A percentile compares a stretch with the other conserved stretches of the same genome.
phyloP scores from a whole-genome alignment of 2,329 filamentous ascomycete species.

The Cladosporium sphaerospermum region DNA sequence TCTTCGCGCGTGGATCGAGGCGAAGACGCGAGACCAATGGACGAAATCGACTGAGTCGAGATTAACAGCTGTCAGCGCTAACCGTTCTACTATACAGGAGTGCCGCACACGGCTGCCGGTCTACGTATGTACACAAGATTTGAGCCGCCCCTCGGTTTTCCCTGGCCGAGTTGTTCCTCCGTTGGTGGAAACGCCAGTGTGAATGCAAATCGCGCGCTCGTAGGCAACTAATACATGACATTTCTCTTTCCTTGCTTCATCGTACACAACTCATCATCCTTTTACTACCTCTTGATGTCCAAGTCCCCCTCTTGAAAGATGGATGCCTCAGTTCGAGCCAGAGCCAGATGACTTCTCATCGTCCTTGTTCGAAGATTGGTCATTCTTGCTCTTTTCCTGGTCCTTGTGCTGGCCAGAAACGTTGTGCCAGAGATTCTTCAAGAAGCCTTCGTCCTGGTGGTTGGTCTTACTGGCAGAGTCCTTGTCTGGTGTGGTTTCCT shows the following conservation, averaged over 20 bases:
- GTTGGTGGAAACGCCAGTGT: neutral
- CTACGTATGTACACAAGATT: no score
- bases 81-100: neutral
- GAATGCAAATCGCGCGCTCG: neutral
- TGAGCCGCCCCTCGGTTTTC: no score
- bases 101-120: no score
- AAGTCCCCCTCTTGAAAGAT: neutral
- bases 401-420: slow-evolving; percentile 63
- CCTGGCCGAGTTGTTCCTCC: neutral
- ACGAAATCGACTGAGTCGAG: no score
- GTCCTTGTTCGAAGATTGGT: neutral
- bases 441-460: slow-evolving; percentile 79
- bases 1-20: no score
- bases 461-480: slow-evolving; percentile 12
- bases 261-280: no score
- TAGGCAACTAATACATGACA: neutral
- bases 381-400: neutral
- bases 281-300: no score
- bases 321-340: neutral
- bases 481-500: slow-evolving; percentile 17
- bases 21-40: no score
- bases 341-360: neutral
- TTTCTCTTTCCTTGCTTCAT: neutral
- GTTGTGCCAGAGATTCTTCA: slow-evolving; percentile 90
- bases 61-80: neutral